Percentiles rank a stretch among this genome's conserved stretches.
phyloP scores from a whole-genome alignment of 371 early-diverging fungal genomes.

The Chytridium lagenaria region DNA sequence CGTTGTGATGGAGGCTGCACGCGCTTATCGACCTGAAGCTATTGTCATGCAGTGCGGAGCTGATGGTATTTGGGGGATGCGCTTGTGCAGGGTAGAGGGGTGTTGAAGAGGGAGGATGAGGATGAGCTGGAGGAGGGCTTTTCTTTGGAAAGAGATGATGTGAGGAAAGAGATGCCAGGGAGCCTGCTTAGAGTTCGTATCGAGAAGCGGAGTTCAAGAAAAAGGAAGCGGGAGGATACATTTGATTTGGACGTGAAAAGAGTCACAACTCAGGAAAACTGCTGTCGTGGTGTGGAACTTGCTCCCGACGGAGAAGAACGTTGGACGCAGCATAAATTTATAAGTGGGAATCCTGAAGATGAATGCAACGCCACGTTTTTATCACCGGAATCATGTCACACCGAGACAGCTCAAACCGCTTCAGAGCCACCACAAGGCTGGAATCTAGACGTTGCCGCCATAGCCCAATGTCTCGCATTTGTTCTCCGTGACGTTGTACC shows the following conservation, averaged over 20 bases:
- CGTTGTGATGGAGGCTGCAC: conserved; percentile 41
- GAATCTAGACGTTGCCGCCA: conserved; percentile 57
- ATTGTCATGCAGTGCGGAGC: conserved; percentile 87
- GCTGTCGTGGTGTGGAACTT: too few relatives aligned
- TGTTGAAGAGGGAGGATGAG: too few relatives aligned
- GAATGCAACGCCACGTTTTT: neutral
- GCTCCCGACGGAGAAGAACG: too few relatives aligned
- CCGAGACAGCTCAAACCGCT: too few relatives aligned
- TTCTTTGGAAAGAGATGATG: too few relatives aligned
- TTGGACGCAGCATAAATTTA: too few relatives aligned
- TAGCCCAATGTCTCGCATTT: conserved; percentile 48
- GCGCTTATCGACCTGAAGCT: conserved; percentile 61
- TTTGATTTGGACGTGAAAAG: neutral
- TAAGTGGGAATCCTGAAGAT: too few relatives aligned
- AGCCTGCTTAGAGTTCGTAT: neutral
- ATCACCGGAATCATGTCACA: too few relatives aligned
- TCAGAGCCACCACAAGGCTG: conserved; percentile 52
- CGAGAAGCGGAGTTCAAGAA: neutral
- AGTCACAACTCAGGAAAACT: too few relatives aligned
- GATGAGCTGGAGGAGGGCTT: too few relatives aligned
- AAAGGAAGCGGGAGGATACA: neutral
- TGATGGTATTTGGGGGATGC: conserved; percentile 78
- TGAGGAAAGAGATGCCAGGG: neutral
- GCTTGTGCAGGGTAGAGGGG: conserved; percentile 55
- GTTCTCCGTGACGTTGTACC: conserved; percentile 39